phyloP scores from a whole-genome alignment of 2,329 filamentous ascomycete genomes.

The Colletotrichum zoysiae region DNA sequence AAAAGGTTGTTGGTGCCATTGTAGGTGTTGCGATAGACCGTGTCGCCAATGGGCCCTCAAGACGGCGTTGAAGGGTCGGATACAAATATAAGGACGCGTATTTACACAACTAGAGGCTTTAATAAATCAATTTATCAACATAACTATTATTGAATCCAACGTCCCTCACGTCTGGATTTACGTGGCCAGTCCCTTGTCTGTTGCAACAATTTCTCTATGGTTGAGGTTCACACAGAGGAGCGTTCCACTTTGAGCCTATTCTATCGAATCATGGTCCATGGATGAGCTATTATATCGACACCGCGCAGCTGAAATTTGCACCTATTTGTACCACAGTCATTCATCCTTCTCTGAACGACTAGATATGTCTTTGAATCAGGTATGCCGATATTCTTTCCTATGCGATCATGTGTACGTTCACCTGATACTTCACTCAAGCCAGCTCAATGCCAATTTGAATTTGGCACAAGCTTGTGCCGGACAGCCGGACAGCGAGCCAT shows the following conservation, averaged over 20 bases:
- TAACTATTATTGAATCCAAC: too few relatives aligned
- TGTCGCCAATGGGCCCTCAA: constrained; percentile 18
- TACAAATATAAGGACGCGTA: background rate
- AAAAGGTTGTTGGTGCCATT: constrained; percentile 23
- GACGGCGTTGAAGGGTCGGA: background rate
- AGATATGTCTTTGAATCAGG: too few relatives aligned
- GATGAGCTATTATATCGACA: background rate
- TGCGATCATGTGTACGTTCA: too few relatives aligned
- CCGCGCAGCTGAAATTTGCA: background rate
- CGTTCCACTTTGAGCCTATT: background rate
- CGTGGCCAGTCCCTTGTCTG: too few relatives aligned
- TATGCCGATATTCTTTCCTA: too few relatives aligned
- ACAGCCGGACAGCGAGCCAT: background rate
- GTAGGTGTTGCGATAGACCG: constrained; percentile 24
- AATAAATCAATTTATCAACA: background rate
- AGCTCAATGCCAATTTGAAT: background rate
- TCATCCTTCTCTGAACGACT: too few relatives aligned
- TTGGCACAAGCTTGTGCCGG: background rate
- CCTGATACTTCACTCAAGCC: background rate
- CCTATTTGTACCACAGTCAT: too few relatives aligned
- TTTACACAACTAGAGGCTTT: background rate
- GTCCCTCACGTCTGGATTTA: too few relatives aligned
- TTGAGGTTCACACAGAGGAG: too few relatives aligned
- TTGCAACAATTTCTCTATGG: too few relatives aligned
- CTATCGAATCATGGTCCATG: background rate